Percentiles rank a stretch among this genome's conserved stretches.
phyloP scores from a whole-genome alignment of 2,329 filamentous ascomycete genomes.

The Pestalotiopsis sp. region DNA sequence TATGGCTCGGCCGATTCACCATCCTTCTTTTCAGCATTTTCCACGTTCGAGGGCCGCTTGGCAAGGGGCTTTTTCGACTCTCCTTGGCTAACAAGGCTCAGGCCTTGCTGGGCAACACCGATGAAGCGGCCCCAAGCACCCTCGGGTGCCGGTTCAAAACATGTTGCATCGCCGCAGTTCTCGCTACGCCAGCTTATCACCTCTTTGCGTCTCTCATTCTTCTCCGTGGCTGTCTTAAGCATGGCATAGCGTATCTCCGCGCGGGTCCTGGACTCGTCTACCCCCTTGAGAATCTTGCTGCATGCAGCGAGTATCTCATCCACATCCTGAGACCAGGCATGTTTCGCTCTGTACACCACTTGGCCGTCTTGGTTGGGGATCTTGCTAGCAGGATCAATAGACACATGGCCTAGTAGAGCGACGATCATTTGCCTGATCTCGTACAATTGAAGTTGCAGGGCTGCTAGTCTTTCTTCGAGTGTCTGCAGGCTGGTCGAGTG shows the following conservation, averaged over 20 bases:
- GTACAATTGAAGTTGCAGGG: not conserved
- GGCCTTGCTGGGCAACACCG: not conserved
- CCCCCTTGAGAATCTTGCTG: not conserved
- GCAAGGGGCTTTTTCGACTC: not conserved
- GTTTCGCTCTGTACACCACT: not conserved
- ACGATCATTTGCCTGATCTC: not conserved
- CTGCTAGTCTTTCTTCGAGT: not conserved
- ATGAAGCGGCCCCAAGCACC: not conserved
- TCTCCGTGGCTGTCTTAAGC: not conserved
- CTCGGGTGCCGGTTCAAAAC: not conserved
- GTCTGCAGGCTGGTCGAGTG: not conserved
- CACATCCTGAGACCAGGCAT: not conserved
- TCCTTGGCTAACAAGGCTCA: not conserved
- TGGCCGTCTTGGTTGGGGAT: not conserved
- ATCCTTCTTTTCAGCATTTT: not conserved
- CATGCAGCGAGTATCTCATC: not conserved
- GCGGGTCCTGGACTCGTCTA: not conserved
- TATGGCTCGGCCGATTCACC: not conserved
- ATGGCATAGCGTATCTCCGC: not conserved
- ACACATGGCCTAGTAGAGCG: not conserved
- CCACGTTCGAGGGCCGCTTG: not conserved
- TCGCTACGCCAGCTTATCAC: not conserved
- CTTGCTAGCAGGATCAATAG: not conserved
- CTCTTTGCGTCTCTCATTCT: not conserved
- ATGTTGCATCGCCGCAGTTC: slow-evolving; percentile 7